phyloP scores from a whole-genome alignment of 2,329 filamentous ascomycete species.

The Fusarium sp. region DNA sequence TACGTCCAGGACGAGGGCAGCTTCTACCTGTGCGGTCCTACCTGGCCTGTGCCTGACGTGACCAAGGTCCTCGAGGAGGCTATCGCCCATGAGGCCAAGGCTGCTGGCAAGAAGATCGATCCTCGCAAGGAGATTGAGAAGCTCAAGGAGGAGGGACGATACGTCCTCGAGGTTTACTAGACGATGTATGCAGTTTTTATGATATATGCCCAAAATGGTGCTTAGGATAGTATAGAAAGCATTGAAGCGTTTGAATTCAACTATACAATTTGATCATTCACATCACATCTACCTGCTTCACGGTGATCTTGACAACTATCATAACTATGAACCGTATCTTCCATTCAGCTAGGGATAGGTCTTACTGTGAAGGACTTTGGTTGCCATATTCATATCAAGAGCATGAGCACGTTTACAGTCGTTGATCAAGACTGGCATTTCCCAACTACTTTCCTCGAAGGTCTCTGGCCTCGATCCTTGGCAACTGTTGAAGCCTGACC shows the following conservation, averaged over 20 bases:
- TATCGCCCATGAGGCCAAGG: constrained; percentile 79
- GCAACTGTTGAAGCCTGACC: not conserved
- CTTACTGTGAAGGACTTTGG: not conserved
- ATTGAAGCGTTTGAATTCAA: constrained; percentile 41
- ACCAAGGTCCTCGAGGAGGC: constrained; percentile 95
- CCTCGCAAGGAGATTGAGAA: constrained; percentile 92
- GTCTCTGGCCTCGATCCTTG: not conserved
- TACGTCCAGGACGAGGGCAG: constrained; percentile 89
- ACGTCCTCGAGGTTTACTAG: constrained; percentile 97
- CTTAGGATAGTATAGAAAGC: constrained; percentile 37
- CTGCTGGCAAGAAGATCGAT: constrained; percentile 82
- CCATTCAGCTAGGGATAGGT: not conserved
- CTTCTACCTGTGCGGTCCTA: constrained; percentile 98
- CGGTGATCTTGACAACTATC: not conserved
- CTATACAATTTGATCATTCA: not conserved
- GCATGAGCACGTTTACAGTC: not conserved
- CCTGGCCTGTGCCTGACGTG: constrained; percentile 98
- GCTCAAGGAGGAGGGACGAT: constrained; percentile 93
- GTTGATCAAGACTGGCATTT: not conserved
- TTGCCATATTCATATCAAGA: not conserved
- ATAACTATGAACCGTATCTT: not conserved
- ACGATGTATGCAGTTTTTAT: not conserved
- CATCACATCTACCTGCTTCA: not conserved
- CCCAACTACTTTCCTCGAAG: not conserved
- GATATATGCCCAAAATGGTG: constrained; percentile 36